Base-by-base conservation (phyloP, 2,329 filamentous ascomycete species). In the Rutstroemia sp. region DNA sequence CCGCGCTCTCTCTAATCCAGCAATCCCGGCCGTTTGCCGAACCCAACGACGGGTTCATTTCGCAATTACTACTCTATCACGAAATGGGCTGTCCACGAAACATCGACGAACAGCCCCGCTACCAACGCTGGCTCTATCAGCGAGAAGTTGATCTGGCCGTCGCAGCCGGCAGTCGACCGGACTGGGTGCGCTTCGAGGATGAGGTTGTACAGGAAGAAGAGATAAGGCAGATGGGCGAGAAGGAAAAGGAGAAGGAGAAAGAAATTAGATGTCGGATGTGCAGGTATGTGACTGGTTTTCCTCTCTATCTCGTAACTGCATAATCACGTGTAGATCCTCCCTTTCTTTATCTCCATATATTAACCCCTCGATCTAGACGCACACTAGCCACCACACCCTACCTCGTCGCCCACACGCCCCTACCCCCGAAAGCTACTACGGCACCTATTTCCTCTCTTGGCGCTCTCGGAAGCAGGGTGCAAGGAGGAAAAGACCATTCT, bases 201-300 rank as follows among this genome's bases (percentile, higher is more conserved):
- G 87, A 85, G 67, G 79, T 83, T 66, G 73, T 57, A 56, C 62
- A 69, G 16, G 52, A 57, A 46, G 58, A 58, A 39, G 56, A 62
- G 49, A 58, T 34, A 34, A 34, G 30, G 4, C 30, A 60, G 5
- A 64, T 58, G 2, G 67, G 64, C 16, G 19, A 59, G 58, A 58
- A 47, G 59, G 59, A 45, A 54, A 63, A 53, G 57, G 61, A 5
- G 63, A 58, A 2, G 66, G 65, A 18, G 59, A 58, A 42, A 73
- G 86, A 92, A 69, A 77, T 96, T 58, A 83, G 89, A 65, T 97
- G 94, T 75, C 90, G 92, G 69, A 96, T 92, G 74, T 99, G 94
- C 78, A 85, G 94, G 71, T 83, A 63, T 46, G 62, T 58, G 59
- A 12, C 48, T 58, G 12, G 3, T 38, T 4, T 55, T 27, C 6